Percentiles rank a stretch among this genome's conserved stretches.
These are phyloP conservation scores for Cyberlindnera japonica DNA, from an alignment of 805 yeast genomes.

Conservation along the genomic window DNA sequence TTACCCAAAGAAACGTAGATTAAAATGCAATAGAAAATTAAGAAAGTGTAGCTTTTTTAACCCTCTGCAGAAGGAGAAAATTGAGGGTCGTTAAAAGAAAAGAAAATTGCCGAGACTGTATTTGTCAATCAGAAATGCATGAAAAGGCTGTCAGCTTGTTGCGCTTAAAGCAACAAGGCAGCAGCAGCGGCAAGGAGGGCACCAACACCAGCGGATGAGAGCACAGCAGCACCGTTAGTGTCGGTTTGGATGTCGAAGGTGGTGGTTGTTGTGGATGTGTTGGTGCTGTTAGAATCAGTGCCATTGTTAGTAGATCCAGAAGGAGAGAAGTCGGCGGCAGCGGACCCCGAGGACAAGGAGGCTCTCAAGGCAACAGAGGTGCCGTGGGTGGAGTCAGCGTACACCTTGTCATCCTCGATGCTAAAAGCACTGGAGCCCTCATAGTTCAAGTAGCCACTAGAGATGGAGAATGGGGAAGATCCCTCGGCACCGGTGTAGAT, in stretches of 20 bases:
- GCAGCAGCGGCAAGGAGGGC: slow-evolving; percentile 32
- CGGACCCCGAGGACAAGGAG: slow-evolving; percentile 19
- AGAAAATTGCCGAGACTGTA: no score
- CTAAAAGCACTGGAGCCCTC: slow-evolving; percentile 34
- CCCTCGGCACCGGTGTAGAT: slow-evolving; percentile 30
- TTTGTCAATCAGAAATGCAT: no score
- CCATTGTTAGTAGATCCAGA: slow-evolving; percentile 9
- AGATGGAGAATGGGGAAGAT: slow-evolving; percentile 38
- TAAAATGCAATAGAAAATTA: no score
- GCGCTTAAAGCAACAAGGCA: slow-evolving; percentile 28
- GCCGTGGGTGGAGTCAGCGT: slow-evolving; percentile 13
- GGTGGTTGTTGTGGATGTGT: slow-evolving; percentile 8
- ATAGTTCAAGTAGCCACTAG: slow-evolving; percentile 35
- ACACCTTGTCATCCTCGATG: slow-evolving; percentile 25
- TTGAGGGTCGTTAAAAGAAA: no score
- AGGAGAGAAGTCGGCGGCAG: slow-evolving; percentile 27
- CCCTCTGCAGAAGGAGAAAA: neutral
- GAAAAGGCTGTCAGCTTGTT: no score
- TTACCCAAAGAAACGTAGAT: no score
- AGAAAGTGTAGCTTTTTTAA: no score
- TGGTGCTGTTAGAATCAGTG: slow-evolving; percentile 9
- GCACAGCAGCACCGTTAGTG: slow-evolving; percentile 26
- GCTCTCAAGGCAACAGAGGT: slow-evolving; percentile 23
- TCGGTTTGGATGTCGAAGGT: slow-evolving; percentile 16
- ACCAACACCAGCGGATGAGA: slow-evolving; percentile 20